Evolutionary conservation across 768 basidiomycete species (phyloP), one percentile per base, ranked within the genome.

Genomic region (Rossbeevera mucosa): DNA sequence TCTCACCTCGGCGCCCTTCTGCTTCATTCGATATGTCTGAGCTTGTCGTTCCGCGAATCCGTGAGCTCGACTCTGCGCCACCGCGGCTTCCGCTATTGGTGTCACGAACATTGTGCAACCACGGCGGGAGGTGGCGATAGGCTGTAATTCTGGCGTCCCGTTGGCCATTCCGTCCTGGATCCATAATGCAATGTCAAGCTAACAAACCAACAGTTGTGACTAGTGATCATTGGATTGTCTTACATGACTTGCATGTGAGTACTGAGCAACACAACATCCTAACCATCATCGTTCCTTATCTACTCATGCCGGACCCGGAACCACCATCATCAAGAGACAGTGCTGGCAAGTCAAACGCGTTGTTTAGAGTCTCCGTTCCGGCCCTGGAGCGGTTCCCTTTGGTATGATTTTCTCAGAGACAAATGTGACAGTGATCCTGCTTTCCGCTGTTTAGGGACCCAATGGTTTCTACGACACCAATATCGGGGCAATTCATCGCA

Each of bases 231-330:
- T n/a, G 40, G 40, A 42, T 1, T 11, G 7, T 38, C 18, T 18
- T 24, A 22, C 25, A 45, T 28, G 53, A n/a, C n/a, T n/a, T n/a
- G 18, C 22, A 48, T 48, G 18, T 14, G 33, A 18, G n/a, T n/a
- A n/a, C n/a, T 8, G 21, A 26, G 22, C 42, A 50, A 55, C n/a
- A 21, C 12, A 31, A 42, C 54, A 56, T 56, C 40, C 29, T 26
- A 11, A 22, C 12, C n/a, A 31, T 46, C 28, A 36, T 36, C n/a
- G 55, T 56, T 2, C 43, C n/a, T 50, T 14, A 42, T 36, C 30
- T 36, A 48, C 18, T 11, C 36, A 18, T 22, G 21, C n/a, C 50
- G 50, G 55, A 21, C 14, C 56, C 50, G 50, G 44, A 48, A 18
- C 38, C 18, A 22, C 29, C 16, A 3, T 21, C 44, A 22, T 48